Evolutionary conservation across 805 yeast genomes (phyloP), one percentile per base, ranked within the genome.

Genomic region (Nakazawaea sp.): DNA sequence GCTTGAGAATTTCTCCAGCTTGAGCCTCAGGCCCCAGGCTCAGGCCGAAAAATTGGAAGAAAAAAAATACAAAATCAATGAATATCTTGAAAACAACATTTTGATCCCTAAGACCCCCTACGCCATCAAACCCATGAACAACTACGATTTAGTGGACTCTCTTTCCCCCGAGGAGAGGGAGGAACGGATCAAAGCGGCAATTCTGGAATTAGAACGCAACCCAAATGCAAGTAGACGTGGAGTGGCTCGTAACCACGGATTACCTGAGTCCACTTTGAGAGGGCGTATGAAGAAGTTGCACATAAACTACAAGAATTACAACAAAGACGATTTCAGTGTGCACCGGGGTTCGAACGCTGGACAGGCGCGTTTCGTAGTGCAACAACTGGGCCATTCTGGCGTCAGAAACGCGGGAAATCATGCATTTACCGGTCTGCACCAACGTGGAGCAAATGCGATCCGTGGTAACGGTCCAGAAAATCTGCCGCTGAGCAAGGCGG

Each of bases 221-320:
- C 41, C 41, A 6, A 33, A 33, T 19, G 36, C 37, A 17, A 38
- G 41, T 33, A 33, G 37, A 20, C 25, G 41, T 19, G 41, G 35
- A 26, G 38, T 33, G 6, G 41, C 41, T 4, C 28, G 41, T n/a
- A 33, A 33, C 25, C 34, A 33, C 23, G 41, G 37, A 12, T 26
- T 38, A 25, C 41, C 41, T 4, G 41, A 38, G 27, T 27, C 34
- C 15, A 38, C 41, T 5, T 30, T 38, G 21, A 33, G 41, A 33
- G 41, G 41, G 3, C n/a, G 41, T 5, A 27, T 37, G 36, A 37
- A 37, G 27, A 37, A 37, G 19, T 32, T 37, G 33, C 12, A 30
- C 4, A 31, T 37, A 9, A 37, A 32, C 27, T 37, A 37, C 29
- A 37, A 37, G 24, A 32, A 24, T 12, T 32, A 19, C 29, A 30